These are phyloP conservation scores for Coix lacrymajobi DNA, from an alignment of 176 grass and related monocot genomes.

Conservation along the genomic window DNA sequence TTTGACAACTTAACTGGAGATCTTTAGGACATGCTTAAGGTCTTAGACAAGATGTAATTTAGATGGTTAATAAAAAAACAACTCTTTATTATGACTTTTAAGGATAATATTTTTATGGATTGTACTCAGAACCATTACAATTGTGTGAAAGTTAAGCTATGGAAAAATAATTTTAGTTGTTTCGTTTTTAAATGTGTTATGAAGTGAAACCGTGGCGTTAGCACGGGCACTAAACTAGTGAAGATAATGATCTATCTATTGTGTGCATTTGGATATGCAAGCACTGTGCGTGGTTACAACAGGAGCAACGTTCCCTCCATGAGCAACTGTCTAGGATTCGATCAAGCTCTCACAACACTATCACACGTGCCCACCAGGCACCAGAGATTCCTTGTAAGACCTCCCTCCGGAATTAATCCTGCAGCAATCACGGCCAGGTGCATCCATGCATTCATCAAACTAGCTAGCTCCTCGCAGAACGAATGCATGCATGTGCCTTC, in stretches of 20 bases:
- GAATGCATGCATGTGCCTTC: background rate
- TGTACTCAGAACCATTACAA: too few species aligned
- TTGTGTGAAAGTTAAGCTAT: too few species aligned
- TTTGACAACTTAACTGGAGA: too few species aligned
- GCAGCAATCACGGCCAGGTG: constrained; percentile 23
- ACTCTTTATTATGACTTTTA: too few species aligned
- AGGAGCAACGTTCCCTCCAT: background rate
- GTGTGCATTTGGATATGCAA: background rate
- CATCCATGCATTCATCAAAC: background rate
- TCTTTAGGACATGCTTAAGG: too few species aligned
- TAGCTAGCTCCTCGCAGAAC: background rate
- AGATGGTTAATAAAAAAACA: too few species aligned
- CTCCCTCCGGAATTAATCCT: background rate
- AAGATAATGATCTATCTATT: background rate
- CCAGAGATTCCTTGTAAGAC: background rate
- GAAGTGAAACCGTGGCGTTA: too few species aligned
- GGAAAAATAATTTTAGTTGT: too few species aligned
- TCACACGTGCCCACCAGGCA: background rate
- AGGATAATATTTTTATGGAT: too few species aligned
- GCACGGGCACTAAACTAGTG: too few species aligned
- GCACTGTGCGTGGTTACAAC: background rate
- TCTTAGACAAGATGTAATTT: too few species aligned
- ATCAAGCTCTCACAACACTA: background rate
- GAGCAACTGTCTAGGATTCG: constrained; percentile 16
- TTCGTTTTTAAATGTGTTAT: too few species aligned